phyloP scores from a whole-genome alignment of 805 yeast genomes.

The Ogataea saltuana region DNA sequence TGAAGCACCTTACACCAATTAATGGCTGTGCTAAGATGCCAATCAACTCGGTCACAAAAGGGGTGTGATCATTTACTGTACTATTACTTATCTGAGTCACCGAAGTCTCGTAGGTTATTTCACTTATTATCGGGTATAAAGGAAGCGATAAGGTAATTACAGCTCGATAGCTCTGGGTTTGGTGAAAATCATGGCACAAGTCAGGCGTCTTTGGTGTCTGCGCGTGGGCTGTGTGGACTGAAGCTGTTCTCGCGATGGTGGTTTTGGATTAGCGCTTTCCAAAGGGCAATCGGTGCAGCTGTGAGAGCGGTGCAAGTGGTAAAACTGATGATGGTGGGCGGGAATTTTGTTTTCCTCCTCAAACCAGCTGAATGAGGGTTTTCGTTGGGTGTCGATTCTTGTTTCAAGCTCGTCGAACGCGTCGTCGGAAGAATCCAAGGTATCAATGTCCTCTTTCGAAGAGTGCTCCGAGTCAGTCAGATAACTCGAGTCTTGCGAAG shows the following conservation, averaged over 20 bases:
- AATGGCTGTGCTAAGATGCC: no score
- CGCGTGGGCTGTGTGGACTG: background rate
- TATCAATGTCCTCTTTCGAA: background rate
- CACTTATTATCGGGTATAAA: no score
- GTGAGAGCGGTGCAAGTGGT: slow-evolving; percentile 8
- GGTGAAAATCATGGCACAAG: slow-evolving; percentile 48
- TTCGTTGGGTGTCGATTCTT: slow-evolving; percentile 19
- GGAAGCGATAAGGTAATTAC: no score
- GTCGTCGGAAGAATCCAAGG: slow-evolving; percentile 8
- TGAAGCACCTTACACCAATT: no score
- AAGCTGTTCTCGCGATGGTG: slow-evolving; percentile 5
- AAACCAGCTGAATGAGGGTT: slow-evolving; percentile 19
- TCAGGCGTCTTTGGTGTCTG: slow-evolving; percentile 44
- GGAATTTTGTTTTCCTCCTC: slow-evolving; percentile 14
- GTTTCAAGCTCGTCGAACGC: slow-evolving; percentile 21
- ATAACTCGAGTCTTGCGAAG: no score
- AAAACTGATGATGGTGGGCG: slow-evolving; percentile 5
- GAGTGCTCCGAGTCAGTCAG: background rate
- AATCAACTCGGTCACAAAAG: no score
- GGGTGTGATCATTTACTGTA: no score
- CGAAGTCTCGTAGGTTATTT: no score
- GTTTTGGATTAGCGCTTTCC: background rate
- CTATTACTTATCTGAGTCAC: no score
- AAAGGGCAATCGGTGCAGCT: background rate
- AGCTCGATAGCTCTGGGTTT: slow-evolving; percentile 38